Base-by-base conservation (phyloP, 1,284 basidiomycete genomes). In the Trichosporon faecale region DNA sequence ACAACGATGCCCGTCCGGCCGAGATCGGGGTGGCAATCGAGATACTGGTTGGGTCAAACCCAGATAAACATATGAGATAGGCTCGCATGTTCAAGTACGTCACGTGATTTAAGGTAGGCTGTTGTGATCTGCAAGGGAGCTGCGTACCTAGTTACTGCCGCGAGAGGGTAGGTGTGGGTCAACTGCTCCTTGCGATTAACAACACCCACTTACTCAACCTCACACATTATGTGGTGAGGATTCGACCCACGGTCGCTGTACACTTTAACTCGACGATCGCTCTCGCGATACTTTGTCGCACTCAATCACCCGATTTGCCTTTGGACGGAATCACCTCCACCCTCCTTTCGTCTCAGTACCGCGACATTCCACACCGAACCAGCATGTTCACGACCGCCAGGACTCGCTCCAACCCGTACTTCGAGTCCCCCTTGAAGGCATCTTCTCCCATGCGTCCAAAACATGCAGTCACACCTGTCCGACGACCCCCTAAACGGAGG, bases 401-500 rank as follows among this genome's bases (percentile, higher is more conserved):
- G 8, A 73, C 72, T 21, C 65, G 67, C 5, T 68, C 72, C 4
- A 33, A 49, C 2, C 44, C 55, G 16, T 67, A 44, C 23, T 27
- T 65, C 18, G 67, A 70, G 0, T 77, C 79, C 21, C 77, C 79
- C n/a, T 63, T 76, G 6, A 76, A 75, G 65, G 68, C 73, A 11
- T 70, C 72, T 14, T 73, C 76, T 0, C 78, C 79, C 0, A 63
- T 79, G 4, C 78, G 77, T 37, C 74, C 73, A 49, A 76, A 75
- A 49, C 76, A 77, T 52, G 64, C 66, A 29, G 74, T 66, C 66
- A 71, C 67, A 2, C 60, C 66, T n/a, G 65, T 67, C 4, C 72
- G 76, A 46, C 75, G 76, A 52, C 70, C 76, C 3, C 73, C 74
- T 0, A 82, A 82, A 67, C 72, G 77, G 11, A 73, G 80, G 1